Base-by-base conservation (phyloP, 2,329 filamentous ascomycete species). In the Keithomyces neogunnii region DNA sequence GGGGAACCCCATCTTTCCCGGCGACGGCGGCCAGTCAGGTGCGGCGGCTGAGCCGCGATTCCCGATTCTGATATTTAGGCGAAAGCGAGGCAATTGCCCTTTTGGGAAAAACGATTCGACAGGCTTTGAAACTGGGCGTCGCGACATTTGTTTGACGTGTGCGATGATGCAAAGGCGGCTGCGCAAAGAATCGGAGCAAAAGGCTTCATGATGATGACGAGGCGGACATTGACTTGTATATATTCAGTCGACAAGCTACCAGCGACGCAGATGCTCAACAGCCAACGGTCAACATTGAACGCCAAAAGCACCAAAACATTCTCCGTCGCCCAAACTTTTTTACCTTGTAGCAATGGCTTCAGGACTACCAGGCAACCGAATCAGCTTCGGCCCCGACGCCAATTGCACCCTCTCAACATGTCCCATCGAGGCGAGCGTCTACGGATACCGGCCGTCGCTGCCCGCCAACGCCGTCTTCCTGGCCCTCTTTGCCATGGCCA, bases 351-450 rank as follows among this genome's bases (percentile, higher is more conserved):
- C 10, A 29, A 36, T 42, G 30, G 7, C 29, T 3, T 33, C 1
- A 54, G 55, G 8, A 35, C 28, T 35, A 5, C 43, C 47, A 13
- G n/a, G 48, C 42, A 44, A 55, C 48, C 49, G 61, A 40, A 33
- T 65, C 51, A 35, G 56, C 52, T 78, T 76, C 51, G 75, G 76
- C 44, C 71, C 75, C 26, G 55, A 68, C 2, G 66, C 69, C 52
- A 78, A 75, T 60, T 78, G 76, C 61, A 79, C 73, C 0, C 69
- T 78, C 33, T 71, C 67, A 0, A 53, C 75, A 26, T 79, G 76
- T 55, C 66, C 69, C 1, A 51, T 77, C 38, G 64, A 74, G 55
- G 67, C 60, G 59, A 75, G 68, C 55, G 69, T 77, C 36, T 74
- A 74, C 57, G 57, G 63, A 45, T 79, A 79, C 60, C 71, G 66